Base-by-base conservation (phyloP, 2,329 filamentous ascomycete genomes). In the Stagonosporopsis rhizophila region DNA sequence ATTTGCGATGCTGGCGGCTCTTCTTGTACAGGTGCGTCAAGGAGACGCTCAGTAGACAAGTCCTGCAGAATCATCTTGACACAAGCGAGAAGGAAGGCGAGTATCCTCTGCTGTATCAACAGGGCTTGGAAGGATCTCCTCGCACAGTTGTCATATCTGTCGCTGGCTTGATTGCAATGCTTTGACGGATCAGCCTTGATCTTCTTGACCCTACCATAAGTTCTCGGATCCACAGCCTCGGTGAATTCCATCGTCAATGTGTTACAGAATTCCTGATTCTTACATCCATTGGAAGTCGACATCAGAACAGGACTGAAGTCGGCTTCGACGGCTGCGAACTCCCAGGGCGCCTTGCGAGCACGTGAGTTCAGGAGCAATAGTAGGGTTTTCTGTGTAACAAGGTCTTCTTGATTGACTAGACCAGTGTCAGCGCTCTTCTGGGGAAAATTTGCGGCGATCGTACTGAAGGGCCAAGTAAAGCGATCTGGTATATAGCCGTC, bases 351-450 rank as follows among this genome's bases (percentile, higher is more conserved):
- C 25, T 45, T 56, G 6, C 40, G 52, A 23, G 27, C 57, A 23
- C 57, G 57, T 5, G 57, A n/a, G 28, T 47, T 53, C 6, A 59
- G 15, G 12, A 39, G 53, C 5, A 49, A 6, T 2, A 46, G 40
- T 17, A 59, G 23, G n/a, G 48, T 19, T 7, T 44, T 52, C 9
- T 44, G 40, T n/a, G 44, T 32, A 14, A 44, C 25, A 6, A 59
- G 52, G n/a, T 59, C 48, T 49, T 59, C 52, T 22, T 49, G 57
- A n/a, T 56, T 53, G 25, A 59, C 46, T 50, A 15, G 9, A 2
- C 8, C 11, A 14, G 2, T 1, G 19, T 39, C 5, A 44, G 9
- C 19, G 20, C 1, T 6, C 8, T 42, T 14, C 12, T 44, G 17
- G 15, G 19, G 15, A 11, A 20, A 20, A 7, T 15, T 8, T 30